phyloP scores from a whole-genome alignment of 345 rosid genomes.

The Geranium brycei region DNA sequence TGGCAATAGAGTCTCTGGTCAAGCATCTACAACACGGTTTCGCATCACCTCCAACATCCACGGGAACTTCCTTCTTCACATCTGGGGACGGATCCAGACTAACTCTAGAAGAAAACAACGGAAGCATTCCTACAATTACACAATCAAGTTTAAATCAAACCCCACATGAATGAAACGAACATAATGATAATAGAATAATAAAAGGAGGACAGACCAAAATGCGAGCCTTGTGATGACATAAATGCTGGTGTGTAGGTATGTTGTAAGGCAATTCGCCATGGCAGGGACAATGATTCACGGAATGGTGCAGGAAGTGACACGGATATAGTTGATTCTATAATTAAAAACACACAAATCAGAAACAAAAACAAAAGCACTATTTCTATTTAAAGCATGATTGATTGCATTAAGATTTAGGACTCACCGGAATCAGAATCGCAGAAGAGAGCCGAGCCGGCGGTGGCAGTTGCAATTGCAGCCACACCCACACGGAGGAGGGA shows the following conservation, averaged over 20 bases:
- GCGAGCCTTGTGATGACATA: constrained; percentile 16
- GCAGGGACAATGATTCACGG: constrained; percentile 16
- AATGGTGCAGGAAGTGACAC: constrained; percentile 27
- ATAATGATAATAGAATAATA: not conserved
- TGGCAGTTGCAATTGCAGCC: no score
- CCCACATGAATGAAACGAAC: not conserved
- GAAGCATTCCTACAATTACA: constrained; percentile 24
- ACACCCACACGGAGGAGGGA: no score
- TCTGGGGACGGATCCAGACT: constrained; percentile 27
- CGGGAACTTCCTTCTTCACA: constrained; percentile 16
- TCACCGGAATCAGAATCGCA: no score
- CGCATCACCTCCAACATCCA: constrained; percentile 24
- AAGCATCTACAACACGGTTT: constrained; percentile 39
- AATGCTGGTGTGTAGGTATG: constrained; percentile 9
- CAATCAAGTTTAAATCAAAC: not conserved
- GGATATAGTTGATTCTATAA: constrained; percentile 26
- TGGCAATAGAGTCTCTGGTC: constrained; percentile 66
- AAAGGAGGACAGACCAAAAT: constrained; percentile 27
- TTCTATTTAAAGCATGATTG: no score
- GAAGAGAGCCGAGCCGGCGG: no score
- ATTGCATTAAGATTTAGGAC: no score
- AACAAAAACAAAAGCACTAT: no score
- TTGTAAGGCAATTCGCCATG: constrained; percentile 14
- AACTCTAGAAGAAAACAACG: constrained; percentile 28
- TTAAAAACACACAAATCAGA: not conserved